A percentile compares a stretch with the other conserved stretches of the same genome.
Evolutionary conservation across 2,329 filamentous ascomycete genomes (phyloP).

Genomic region (Basipetospora chlamydospora): DNA sequence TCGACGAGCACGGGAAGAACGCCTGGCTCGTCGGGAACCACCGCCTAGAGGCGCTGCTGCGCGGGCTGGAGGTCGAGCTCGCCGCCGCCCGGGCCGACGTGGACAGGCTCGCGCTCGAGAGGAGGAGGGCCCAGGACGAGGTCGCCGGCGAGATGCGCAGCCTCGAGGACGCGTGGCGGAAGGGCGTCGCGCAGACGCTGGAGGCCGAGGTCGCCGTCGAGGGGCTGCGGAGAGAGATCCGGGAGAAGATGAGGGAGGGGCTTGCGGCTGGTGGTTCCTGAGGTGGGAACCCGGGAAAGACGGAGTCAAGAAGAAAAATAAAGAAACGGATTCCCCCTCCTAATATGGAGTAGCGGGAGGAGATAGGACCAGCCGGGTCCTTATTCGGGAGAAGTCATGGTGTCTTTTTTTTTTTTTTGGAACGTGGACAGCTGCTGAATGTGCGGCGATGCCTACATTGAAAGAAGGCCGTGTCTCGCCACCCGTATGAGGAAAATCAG

Average conservation of each 20-base stretch:
- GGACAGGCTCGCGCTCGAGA: conserved; percentile 56
- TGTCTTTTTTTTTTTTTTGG: too few relatives aligned
- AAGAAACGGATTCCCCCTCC: conserved; percentile 2
- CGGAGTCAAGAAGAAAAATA: neutral
- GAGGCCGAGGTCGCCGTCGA: conserved; percentile 82
- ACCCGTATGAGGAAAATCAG: too few relatives aligned
- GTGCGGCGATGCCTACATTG: too few relatives aligned
- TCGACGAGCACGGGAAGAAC: conserved; percentile 74
- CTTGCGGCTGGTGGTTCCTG: neutral
- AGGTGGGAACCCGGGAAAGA: too few relatives aligned
- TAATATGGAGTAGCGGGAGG: too few relatives aligned
- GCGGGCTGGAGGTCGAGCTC: conserved; percentile 59
- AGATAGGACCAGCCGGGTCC: too few relatives aligned
- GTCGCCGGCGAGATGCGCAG: conserved; percentile 57
- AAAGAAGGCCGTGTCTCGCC: too few relatives aligned
- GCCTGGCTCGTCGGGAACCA: conserved; percentile 82
- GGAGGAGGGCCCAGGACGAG: conserved; percentile 56
- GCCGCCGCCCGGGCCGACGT: conserved; percentile 51
- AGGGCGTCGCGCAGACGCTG: conserved; percentile 61
- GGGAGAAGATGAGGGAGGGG: conserved; percentile 40
- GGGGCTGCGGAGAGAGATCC: conserved; percentile 48
- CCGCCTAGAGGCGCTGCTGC: conserved; percentile 54
- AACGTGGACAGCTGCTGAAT: too few relatives aligned
- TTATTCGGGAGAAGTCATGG: too few relatives aligned
- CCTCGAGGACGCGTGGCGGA: conserved; percentile 67